Evolutionary conservation across 2,329 filamentous ascomycete genomes (phyloP), one percentile per base, ranked within the genome.

Genomic region (Diatrype stigma): DNA sequence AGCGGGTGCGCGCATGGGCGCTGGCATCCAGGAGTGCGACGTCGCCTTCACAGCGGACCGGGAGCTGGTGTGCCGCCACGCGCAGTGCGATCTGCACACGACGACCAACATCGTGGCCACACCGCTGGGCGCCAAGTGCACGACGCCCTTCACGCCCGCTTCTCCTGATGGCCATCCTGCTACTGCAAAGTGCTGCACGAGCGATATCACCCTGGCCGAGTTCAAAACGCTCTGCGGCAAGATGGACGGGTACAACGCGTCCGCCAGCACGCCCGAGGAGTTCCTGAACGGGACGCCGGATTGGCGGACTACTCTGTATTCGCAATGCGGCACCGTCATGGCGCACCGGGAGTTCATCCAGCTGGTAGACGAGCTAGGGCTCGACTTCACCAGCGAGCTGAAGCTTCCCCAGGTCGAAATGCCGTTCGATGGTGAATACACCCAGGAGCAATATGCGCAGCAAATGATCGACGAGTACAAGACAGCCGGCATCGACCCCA

Each of bases 381-480:
- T 86, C 10, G 77, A 82, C 57, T 87, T 85, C 68, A 85, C 81
- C 0, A 79, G 82, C 5, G 85, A 88, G 68, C 75, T 87, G 30
- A 89, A 89, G 73, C 81, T 80, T 0, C 85, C 81, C 34, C 72
- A 80, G 57, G 81, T 89, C n/a, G 63, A 74, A n/a, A 89, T 89
- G 85, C 86, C 86, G 0, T 89, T 86, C 64, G 63, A 73, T 42
- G 75, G 74, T 28, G 63, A 76, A 62, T 89, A 87, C 72, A 89
- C 85, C 0, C 84, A 87, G 63, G 70, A 81, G 57, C 70, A 74
- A 60, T 89, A 81, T 62, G 80, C 81, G 0, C 82, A 86, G 68
- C 82, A 88, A 66, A 69, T 89, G 53, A 75, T 86, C 50, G 77
- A 86, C 60, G 77, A 80, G 49, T 85, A 84, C 70, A 74, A 75